Evolutionary conservation across 352 stramenopile species (phyloP), one percentile per base, ranked within the genome.

Genomic region (Globisporangium echinulatum): DNA sequence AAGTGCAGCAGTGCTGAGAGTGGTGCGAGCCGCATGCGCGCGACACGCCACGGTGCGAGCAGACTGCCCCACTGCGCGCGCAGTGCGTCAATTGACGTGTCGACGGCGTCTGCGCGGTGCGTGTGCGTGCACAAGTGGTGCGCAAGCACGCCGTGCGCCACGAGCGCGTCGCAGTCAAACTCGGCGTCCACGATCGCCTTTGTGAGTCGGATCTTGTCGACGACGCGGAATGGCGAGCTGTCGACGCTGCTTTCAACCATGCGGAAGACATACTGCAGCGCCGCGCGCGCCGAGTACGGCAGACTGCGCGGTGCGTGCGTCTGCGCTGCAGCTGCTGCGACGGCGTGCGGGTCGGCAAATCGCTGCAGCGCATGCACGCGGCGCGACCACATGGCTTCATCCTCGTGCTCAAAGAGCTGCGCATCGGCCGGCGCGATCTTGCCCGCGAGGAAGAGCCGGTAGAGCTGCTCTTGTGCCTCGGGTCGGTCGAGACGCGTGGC

Each of bases 141-240:
- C 7, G 52, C 52, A 17, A 92, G 68, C 17, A 90, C 61, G 13
- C 63, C 51, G 7, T 71, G 65, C 49, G 85, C 63, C 39, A 82
- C 61, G 17, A 92, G 74, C 37, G 79, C 69, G 17, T 90, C 79
- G 44, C 76, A 88, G 64, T 92, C 77, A 53, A 91, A 89, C 59
- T 90, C 73, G 15, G 66, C 66, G 56, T 91, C 83, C 38, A 92
- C 66, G 39, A 90, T 70, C 2, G 71, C 70, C 56, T 90, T 90
- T 5, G 81, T 88, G 13, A 92, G 66, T 0, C 77, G 81, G 59
- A 91, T 90, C 64, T 89, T 88, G 71, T 90, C 83, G 14, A 83
- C 81, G 13, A 83, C 63, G 7, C 83, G 83, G 52, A 92, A 91
- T n/a, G 79, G 77, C 36, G 75, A 80, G 10, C 62, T 43, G 44